phyloP scores from a whole-genome alignment of 225 moss, liverwort and hornwort genomes.

The Bryum argenteum region DNA sequence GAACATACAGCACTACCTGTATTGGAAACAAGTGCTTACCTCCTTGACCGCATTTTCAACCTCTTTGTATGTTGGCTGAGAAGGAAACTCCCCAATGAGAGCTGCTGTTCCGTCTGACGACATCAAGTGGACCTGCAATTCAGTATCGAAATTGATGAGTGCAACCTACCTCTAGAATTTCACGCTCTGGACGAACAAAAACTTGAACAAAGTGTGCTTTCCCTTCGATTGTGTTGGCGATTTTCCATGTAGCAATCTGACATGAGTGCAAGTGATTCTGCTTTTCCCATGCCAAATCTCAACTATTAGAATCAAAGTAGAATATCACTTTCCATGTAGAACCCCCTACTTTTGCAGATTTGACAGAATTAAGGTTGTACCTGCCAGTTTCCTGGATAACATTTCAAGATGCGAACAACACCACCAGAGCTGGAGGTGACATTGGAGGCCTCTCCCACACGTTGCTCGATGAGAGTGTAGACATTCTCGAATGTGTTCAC shows the following conservation, averaged over 20 bases:
- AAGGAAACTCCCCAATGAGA: conserved; percentile 63
- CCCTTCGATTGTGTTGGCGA: too few relatives aligned
- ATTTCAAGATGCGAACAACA: conserved; percentile 92
- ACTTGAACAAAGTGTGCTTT: too few relatives aligned
- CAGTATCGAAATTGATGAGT: conserved; percentile 14
- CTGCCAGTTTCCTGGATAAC: conserved; percentile 90
- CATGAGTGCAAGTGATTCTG: too few relatives aligned
- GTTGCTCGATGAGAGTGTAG: conserved; percentile 76
- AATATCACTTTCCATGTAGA: too few relatives aligned
- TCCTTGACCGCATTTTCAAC: conserved; percentile 81
- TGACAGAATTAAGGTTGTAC: conserved; percentile 35
- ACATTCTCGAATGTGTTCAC: conserved; percentile 75
- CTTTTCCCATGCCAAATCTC: too few relatives aligned
- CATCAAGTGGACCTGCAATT: conserved; percentile 83
- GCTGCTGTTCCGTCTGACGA: conserved; percentile 79
- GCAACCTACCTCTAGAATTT: neutral
- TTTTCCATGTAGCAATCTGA: too few relatives aligned
- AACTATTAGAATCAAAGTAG: too few relatives aligned
- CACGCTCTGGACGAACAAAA: too few relatives aligned
- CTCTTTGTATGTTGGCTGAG: conserved; percentile 71
- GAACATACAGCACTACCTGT: too few relatives aligned
- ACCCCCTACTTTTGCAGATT: too few relatives aligned
- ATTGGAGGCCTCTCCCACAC: conserved; percentile 96
- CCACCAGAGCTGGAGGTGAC: conserved; percentile 86
- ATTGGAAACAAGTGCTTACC: conserved; percentile 40